Evolutionary conservation across 1,284 basidiomycete genomes (phyloP).

Genomic region (Heterobasidion irregulare): DNA sequence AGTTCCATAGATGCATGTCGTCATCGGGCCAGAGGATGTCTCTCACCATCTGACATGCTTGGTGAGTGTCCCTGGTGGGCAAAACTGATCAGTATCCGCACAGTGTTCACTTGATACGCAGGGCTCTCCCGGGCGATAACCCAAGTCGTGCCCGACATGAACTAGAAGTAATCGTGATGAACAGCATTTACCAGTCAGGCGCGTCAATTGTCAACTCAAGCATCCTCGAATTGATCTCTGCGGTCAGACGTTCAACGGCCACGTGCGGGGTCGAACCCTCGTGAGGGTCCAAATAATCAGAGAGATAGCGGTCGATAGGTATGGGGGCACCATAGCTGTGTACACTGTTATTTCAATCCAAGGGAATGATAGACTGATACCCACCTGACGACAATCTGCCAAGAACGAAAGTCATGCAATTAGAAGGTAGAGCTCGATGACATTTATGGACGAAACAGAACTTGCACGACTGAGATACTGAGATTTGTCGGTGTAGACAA

Average conservation of each 20-base stretch:
- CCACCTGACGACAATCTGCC: slow-evolving; percentile 5
- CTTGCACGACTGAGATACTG: slow-evolving; percentile 53
- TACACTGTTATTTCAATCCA: background rate
- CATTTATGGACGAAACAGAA: slow-evolving; percentile 2
- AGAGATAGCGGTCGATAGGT: background rate
- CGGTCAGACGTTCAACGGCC: slow-evolving; percentile 1
- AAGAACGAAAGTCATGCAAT: background rate
- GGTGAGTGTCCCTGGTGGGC: background rate
- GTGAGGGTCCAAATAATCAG: slow-evolving; percentile 1
- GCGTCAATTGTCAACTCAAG: slow-evolving; percentile 2
- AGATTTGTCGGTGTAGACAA: slow-evolving; percentile 71
- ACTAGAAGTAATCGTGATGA: background rate
- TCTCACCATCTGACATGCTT: too few relatives aligned
- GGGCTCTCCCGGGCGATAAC: background rate
- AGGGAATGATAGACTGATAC: background rate
- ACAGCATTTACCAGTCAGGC: slow-evolving; percentile 6
- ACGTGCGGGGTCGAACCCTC: background rate
- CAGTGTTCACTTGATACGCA: background rate
- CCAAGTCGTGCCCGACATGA: background rate
- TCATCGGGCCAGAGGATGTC: too few relatives aligned
- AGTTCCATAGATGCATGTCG: too few relatives aligned
- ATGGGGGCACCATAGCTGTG: slow-evolving; percentile 9
- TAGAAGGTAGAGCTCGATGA: slow-evolving; percentile 4
- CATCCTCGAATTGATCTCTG: slow-evolving; percentile 2
- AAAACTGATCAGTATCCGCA: background rate